Conservation (phyloP, 2,329 filamentous ascomycete genomes). For the Neopestalotiopsis rosae region DNA sequence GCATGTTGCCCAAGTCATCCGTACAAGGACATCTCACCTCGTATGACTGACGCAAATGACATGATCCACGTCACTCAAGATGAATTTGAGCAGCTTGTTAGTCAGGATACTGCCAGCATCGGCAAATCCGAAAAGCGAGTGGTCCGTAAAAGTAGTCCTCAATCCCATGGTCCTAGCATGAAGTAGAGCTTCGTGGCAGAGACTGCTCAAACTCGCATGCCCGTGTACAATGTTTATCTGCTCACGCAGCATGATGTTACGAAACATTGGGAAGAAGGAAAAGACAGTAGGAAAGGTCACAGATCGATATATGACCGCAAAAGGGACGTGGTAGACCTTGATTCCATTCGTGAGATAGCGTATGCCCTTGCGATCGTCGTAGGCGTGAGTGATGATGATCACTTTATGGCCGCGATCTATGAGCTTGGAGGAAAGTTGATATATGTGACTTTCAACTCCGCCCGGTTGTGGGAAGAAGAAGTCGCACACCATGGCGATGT, state of each 20-base stretch:
- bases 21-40: constrained; percentile 64
- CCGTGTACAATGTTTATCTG: constrained; percentile 97
- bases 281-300: constrained; percentile 96
- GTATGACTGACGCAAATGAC: constrained; percentile 98
- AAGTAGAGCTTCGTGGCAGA: constrained; percentile 93
- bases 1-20: constrained; percentile 21
- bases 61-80: constrained; percentile 94
- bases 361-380: constrained; percentile 87
- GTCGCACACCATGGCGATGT: constrained; percentile 93
- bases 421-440: constrained; percentile 94
- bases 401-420: constrained; percentile 98
- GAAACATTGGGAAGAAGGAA: constrained; percentile 97
- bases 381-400: constrained; percentile 95
- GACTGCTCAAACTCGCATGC: constrained; percentile 90
- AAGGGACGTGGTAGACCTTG: constrained; percentile 98
- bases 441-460: constrained; percentile 97
- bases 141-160: constrained; percentile 95
- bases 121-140: constrained; percentile 96
- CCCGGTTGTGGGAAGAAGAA: constrained; percentile 99
- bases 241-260: constrained; percentile 94
- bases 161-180: constrained; percentile 96
- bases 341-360: constrained; percentile 96
- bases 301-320: constrained; percentile 92
- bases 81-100: constrained; percentile 97
- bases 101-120: constrained; percentile 95